Conservation (phyloP, 208 protist genomes). For the Wallacemonas sp. region DNA sequence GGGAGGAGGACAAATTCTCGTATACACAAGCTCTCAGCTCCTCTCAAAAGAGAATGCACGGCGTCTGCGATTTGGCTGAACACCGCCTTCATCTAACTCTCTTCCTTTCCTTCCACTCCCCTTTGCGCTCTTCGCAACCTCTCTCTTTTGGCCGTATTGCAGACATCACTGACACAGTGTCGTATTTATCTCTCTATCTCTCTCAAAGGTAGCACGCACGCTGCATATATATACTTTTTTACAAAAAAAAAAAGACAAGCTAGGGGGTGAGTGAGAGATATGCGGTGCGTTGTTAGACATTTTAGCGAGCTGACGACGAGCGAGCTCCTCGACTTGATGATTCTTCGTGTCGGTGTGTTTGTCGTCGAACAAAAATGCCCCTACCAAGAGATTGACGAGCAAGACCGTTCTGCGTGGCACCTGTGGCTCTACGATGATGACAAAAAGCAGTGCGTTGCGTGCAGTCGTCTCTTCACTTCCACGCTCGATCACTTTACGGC, state of each 20-base stretch:
- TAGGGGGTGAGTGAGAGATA: not conserved
- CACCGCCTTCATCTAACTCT: too few relatives aligned
- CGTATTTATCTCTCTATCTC: too few relatives aligned
- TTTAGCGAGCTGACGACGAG: not conserved
- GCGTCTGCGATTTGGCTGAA: too few relatives aligned
- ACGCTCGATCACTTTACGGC: slow-evolving; percentile 3
- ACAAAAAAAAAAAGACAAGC: too few relatives aligned
- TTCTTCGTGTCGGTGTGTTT: slow-evolving; percentile 1
- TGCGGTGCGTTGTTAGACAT: not conserved
- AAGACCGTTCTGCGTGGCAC: slow-evolving; percentile 1
- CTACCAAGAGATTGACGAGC: slow-evolving; percentile 9
- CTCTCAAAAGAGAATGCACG: too few relatives aligned
- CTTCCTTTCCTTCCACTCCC: too few relatives aligned
- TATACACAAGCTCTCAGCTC: too few relatives aligned
- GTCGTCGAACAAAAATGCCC: slow-evolving; percentile 5
- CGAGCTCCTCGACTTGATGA: not conserved
- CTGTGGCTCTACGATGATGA: not conserved
- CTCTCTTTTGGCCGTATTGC: too few relatives aligned
- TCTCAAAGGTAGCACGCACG: too few relatives aligned
- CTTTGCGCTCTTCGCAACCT: not conserved
- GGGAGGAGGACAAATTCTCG: too few relatives aligned
- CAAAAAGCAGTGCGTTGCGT: not conserved
- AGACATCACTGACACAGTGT: too few relatives aligned
- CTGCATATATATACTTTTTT: too few relatives aligned
- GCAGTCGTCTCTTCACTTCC: not conserved